Evolutionary conservation across 2,329 filamentous ascomycete species (phyloP), one percentile per base, ranked within the genome.

Genomic region (Chrysoporthe puriensis): DNA sequence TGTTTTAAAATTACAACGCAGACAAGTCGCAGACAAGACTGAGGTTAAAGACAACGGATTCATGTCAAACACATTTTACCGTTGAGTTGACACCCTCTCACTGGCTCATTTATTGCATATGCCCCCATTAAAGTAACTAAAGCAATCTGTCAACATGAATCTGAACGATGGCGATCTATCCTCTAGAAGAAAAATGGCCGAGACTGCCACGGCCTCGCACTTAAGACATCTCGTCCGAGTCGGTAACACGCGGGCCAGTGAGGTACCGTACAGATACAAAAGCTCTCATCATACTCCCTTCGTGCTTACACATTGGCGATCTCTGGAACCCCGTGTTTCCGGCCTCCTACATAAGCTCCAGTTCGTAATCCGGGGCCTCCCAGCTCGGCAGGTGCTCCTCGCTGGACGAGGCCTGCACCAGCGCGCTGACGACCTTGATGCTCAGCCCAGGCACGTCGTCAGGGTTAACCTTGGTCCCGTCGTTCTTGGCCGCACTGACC

Each of bases 331-430:
- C 36, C 13, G 21, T n/a, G 9, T n/a, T 36, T 14, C 18, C 32
- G 43, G 43, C 11, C 1, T 34, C 16, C 65, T 14, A 69, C 21
- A 70, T 64, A 14, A 70, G 44, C 2, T 8, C 26, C 21, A 69
- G 40, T 52, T 63, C 54, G 52, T 64, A 70, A 36, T 70, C 67
- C 11, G 67, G 63, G 26, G 66, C 54, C 9, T 74, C 80, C 81
- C 81, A 82, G n/a, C 63, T 73, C 2, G 79, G 78, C 63, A 83
- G 74, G 66, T 78, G 75, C 46, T 75, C 69, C 46, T 76, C 73
- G 13, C 71, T 74, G 16, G 71, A 69, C 0, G 80, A 76, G 32
- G 76, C 75, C 61, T 72, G 74, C 16, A 83, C 81, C 18, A 72
- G 58, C 11, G 79, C 77, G 70, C 80, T 82, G 26, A 74, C 77